phyloP scores from a whole-genome alignment of 2,329 filamentous ascomycete species.

The Aspergillus calidoustus region DNA sequence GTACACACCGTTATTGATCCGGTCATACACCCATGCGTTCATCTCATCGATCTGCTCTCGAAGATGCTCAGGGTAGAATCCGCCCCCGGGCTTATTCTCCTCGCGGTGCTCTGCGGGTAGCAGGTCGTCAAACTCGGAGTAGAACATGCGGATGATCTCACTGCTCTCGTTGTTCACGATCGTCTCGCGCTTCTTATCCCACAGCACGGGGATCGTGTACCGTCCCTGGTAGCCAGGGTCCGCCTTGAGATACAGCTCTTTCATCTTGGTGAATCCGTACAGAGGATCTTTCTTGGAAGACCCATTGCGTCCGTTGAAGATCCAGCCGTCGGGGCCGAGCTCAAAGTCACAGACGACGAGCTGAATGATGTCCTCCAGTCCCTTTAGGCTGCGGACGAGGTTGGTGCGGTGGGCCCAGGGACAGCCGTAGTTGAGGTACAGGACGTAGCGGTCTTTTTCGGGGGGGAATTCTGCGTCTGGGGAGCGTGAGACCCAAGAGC shows the following conservation, averaged over 20 bases:
- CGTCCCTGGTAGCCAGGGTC: constrained; percentile 71
- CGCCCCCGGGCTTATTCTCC: constrained; percentile 53
- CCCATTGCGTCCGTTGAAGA: constrained; percentile 70
- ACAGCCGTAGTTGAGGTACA: constrained; percentile 66
- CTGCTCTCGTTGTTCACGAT: constrained; percentile 89
- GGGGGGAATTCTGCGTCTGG: constrained; percentile 59
- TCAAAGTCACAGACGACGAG: constrained; percentile 49
- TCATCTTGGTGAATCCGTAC: constrained; percentile 71
- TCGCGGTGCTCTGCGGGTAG: constrained; percentile 63
- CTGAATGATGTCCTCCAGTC: constrained; percentile 55
- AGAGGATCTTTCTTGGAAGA: constrained; percentile 67
- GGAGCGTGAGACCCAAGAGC: constrained; percentile 59
- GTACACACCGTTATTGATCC: constrained; percentile 60
- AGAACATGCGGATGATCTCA: constrained; percentile 86
- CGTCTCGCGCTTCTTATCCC: constrained; percentile 72
- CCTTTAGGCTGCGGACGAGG: constrained; percentile 55
- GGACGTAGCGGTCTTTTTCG: constrained; percentile 63
- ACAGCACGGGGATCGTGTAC: constrained; percentile 82
- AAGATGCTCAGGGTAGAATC: constrained; percentile 69
- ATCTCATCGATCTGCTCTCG: constrained; percentile 70
- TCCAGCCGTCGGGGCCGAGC: constrained; percentile 65
- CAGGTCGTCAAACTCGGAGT: constrained; percentile 72
- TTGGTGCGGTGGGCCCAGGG: constrained; percentile 65
- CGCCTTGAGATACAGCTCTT: constrained; percentile 74
- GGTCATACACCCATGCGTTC: constrained; percentile 75